Evolutionary conservation across 768 basidiomycete species (phyloP), one percentile per base, ranked within the genome.

Genomic region (Sarcodon aspratus): DNA sequence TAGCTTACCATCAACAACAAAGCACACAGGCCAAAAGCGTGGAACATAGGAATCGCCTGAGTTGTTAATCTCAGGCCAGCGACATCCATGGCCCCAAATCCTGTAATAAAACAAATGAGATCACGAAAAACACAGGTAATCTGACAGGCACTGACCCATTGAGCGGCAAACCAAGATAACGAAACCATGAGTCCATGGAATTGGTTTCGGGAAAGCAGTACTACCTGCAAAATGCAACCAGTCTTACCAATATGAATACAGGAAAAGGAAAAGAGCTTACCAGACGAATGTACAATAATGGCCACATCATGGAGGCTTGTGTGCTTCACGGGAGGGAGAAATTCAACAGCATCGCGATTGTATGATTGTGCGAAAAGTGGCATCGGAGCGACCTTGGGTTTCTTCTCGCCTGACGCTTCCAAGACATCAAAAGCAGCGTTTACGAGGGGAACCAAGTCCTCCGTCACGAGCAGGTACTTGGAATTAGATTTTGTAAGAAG

Each of bases 141-240:
- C 17, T 42, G 17, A n/a, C 40, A 27, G 40, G 8, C 11, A 8
- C 40, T 11, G 40, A 17, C 9, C 40, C 11, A 42, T 6, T 13
- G 13, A 9, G 13, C 40, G 40, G 9, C 2, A 27, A 13, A 9
- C 15, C 9, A 15, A 42, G 40, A 13, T 13, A 15, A 15, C 5
- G 60, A 36, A 35, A n/a, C 33, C 40, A 36, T 60, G 48, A 6
- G 52, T 53, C 37, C 54, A 36, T 3, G 51, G 46, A 32, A 61
- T 56, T 1, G 60, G 56, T 48, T 63, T 65, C 4, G 62, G 61
- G 48, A 63, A 61, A 0, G 60, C 55, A 6, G 62, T 61, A 3
- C 62, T 61, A 7, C 63, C 63, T 45, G 53, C 51, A 50, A 54
- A 45, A 43, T 47, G 40, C 6, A 36, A 10, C 35, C 43, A 9